These are phyloP conservation scores for Phytophthora sansomeana DNA, from an alignment of 352 stramenopile species.

Conservation along the genomic window DNA sequence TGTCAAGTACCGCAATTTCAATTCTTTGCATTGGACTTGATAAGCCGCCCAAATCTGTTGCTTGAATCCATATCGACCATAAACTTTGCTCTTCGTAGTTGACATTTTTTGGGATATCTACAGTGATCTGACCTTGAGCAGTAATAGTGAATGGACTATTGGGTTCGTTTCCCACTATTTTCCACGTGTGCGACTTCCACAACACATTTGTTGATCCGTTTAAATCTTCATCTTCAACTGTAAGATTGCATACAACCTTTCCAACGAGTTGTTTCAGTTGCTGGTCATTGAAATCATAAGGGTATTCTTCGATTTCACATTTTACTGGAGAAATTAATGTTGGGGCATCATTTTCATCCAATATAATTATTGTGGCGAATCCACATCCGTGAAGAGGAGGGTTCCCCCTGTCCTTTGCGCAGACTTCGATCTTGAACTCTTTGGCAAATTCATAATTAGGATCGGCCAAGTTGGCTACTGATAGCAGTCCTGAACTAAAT, in stretches of 20 bases:
- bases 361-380: conserved; percentile 13
- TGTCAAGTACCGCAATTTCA: conserved; percentile 24
- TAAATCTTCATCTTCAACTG: conserved; percentile 27
- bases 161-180: conserved; percentile 9
- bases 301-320: conserved; percentile 27
- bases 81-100: conserved; percentile 26
- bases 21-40: conserved; percentile 20
- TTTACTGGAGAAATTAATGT: conserved; percentile 18
- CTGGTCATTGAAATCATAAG: conserved; percentile 27
- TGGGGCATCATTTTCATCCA: conserved; percentile 31
- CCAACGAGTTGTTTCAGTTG: conserved; percentile 22
- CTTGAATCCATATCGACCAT: conserved; percentile 24
- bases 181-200: conserved; percentile 33
- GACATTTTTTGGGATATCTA: conserved; percentile 16
- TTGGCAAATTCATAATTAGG: conserved; percentile 26
- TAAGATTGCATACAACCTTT: conserved; percentile 23
- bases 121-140: conserved; percentile 21
- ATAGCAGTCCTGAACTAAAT: conserved; percentile 17
- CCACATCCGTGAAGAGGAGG: conserved; percentile 21
- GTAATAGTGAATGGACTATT: conserved; percentile 26
- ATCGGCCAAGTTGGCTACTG: conserved; percentile 22
- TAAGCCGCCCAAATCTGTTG: conserved; percentile 30
- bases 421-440: conserved; percentile 11
- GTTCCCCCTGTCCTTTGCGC: conserved; percentile 26
- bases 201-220: conserved; percentile 10